Evolutionary conservation across 768 basidiomycete species (phyloP).

Genomic region (Phylloporus sp.): DNA sequence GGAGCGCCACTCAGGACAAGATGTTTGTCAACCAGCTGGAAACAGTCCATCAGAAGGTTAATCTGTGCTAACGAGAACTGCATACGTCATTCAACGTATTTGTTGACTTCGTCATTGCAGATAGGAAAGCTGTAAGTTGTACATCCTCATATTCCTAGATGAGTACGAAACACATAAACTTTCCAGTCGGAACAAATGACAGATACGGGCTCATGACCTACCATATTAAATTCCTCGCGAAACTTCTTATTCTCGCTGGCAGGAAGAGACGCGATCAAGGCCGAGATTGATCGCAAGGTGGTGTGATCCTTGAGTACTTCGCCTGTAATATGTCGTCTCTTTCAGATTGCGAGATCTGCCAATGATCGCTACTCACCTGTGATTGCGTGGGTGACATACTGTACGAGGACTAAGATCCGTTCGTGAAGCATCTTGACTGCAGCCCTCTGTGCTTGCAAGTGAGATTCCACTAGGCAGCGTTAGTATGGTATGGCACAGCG

Average conservation of each 20-base stretch:
- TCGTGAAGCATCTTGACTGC: conserved; percentile 97
- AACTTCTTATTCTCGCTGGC: conserved; percentile 81
- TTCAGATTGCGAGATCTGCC: neutral
- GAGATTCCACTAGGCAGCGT: conserved; percentile 69
- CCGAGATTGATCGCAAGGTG: conserved; percentile 78
- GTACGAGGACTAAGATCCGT: conserved; percentile 79
- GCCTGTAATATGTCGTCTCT: conserved; percentile 39
- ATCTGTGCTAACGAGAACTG: neutral
- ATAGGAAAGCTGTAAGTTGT: conserved; percentile 85
- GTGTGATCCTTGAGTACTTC: conserved; percentile 73
- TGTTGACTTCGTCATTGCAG: conserved; percentile 84
- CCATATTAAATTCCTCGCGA: conserved; percentile 85
- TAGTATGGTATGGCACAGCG: neutral
- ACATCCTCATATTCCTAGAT: conserved; percentile 92
- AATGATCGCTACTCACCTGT: conserved; percentile 48
- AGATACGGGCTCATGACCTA: conserved; percentile 31
- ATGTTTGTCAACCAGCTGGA: conserved; percentile 77
- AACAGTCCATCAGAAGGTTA: conserved; percentile 2
- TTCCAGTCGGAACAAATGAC: neutral
- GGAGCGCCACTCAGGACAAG: conserved; percentile 51
- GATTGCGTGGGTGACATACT: conserved; percentile 77
- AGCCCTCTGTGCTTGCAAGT: conserved; percentile 87
- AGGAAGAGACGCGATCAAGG: conserved; percentile 84
- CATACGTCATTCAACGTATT: conserved; percentile 86
- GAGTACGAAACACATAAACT: neutral